Base-by-base conservation (phyloP, 805 yeast species). In the Ogataea nitratoaversa region DNA sequence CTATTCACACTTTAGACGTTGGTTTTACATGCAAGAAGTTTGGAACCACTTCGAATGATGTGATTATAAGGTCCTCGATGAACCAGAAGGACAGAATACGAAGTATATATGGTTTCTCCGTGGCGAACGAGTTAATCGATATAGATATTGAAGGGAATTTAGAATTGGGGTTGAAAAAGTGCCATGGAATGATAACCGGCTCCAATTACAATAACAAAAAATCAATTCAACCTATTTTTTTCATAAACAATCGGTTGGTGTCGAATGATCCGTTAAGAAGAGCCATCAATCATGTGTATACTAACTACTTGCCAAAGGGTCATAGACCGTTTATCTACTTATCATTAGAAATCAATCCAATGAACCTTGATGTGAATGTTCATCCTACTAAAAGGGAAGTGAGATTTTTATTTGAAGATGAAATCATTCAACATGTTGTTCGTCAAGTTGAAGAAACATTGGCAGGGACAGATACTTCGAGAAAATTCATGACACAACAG, bases 301-400 rank as follows among this genome's bases (percentile, higher is more conserved):
- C 79, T 16, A 62, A 73, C 3, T 85, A 75, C 55, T 61, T 91
- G 16, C 96, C 97, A 0, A 85, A 82, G 49, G 95, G 95, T 0
- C 70, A 69, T 32, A 77, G 72, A 48, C 83, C 95, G 0, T 93
- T 93, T 56, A 71, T 86, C 1, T 93, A 89, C 60, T 43, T 93
- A 38, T 71, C 85, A 35, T 57, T 93, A n/a, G 66, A 66, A 16
- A 77, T 93, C 2, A 66, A 71, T 18, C 85, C 96, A 1, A 64
- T 63, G 25, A 80, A 82, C 44, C 71, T 93, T 7, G 99, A 93
- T 59, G 98, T 93, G 13, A 93, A 93, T 57, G 82, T 93, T 12
- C 99, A 93, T 56, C 99, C 99, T 0, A 91, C 98, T 0, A 93
- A 93, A 52, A 72, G 91, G 43, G 97, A 91, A 53, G 97, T 93